Percentiles rank a stretch among this genome's conserved stretches.
These are phyloP conservation scores for Mycena galericulata DNA, from an alignment of 768 basidiomycete genomes.

Conservation along the genomic window DNA sequence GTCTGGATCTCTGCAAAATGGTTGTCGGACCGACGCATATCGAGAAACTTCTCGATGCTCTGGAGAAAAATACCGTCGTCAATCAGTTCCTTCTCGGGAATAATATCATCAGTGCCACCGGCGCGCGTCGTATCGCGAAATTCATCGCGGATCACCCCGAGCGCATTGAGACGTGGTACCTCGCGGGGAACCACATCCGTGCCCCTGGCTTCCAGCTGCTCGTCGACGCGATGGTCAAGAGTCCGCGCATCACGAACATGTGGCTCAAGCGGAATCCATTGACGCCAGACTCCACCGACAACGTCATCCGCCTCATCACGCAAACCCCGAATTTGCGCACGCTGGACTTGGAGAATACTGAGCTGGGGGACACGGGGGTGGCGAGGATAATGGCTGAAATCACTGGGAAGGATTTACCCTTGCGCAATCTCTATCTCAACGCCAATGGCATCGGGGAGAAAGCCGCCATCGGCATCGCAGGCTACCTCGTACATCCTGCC, in stretches of 20 bases:
- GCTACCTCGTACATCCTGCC: slow-evolving; percentile 18
- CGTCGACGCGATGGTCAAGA: slow-evolving; percentile 32
- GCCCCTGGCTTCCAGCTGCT: slow-evolving; percentile 26
- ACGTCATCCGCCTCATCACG: slow-evolving; percentile 29
- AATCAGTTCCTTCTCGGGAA: slow-evolving; percentile 35
- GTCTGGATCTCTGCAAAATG: slow-evolving; percentile 37
- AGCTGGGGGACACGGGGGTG: slow-evolving; percentile 30
- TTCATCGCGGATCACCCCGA: slow-evolving; percentile 31
- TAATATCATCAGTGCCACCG: slow-evolving; percentile 33
- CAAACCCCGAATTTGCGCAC: slow-evolving; percentile 30
- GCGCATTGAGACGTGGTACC: slow-evolving; percentile 35
- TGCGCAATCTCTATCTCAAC: slow-evolving; percentile 33
- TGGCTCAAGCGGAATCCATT: slow-evolving; percentile 38
- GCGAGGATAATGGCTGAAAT: slow-evolving; percentile 22
- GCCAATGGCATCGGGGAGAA: slow-evolving; percentile 29
- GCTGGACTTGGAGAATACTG: slow-evolving; percentile 34
- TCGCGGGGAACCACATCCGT: slow-evolving; percentile 32
- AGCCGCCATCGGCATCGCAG: slow-evolving; percentile 25
- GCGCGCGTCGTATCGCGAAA: slow-evolving; percentile 30
- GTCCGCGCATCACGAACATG: slow-evolving; percentile 25
- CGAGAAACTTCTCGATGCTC: slow-evolving; percentile 32
- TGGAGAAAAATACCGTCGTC: slow-evolving; percentile 28
- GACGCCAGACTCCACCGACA: slow-evolving; percentile 18
- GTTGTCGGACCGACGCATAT: slow-evolving; percentile 35
- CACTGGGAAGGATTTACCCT: slow-evolving; percentile 15